Conservation (phyloP, 2,329 filamentous ascomycete genomes). For the Aspergillus nomiae region DNA sequence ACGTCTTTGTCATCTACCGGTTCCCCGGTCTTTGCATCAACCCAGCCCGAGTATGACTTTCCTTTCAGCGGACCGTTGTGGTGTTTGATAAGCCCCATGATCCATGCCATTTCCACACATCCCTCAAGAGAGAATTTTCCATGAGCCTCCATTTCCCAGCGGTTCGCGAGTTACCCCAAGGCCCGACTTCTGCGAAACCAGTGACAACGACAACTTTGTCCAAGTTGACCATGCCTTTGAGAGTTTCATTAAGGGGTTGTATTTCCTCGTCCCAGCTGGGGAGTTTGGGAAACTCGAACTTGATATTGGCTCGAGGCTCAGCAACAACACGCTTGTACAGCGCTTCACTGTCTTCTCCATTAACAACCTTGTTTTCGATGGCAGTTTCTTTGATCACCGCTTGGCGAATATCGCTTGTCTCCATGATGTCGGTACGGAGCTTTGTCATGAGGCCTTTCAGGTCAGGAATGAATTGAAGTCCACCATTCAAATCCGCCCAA, state of each 20-base stretch:
- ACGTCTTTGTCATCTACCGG: conserved; percentile 98
- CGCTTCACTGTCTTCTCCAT: conserved; percentile 87
- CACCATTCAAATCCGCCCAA: conserved; percentile 95
- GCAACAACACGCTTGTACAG: conserved; percentile 94
- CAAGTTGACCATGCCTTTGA: conserved; percentile 98
- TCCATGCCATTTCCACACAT: conserved; percentile 99
- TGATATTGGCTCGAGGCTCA: conserved; percentile 94
- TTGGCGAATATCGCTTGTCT: conserved; percentile 89
- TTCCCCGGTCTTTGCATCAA: conserved; percentile 90
- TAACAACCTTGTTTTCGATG: conserved; percentile 95
- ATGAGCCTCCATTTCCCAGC: conserved; percentile 99
- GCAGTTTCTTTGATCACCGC: conserved; percentile 95
- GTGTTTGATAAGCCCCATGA: conserved; percentile 99
- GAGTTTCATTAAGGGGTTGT: conserved; percentile 79
- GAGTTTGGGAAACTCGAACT: conserved; percentile 89
- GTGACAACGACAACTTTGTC: conserved; percentile 98
- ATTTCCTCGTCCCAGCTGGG: conserved; percentile 92
- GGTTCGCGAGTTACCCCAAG: conserved; percentile 98
- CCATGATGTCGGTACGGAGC: conserved; percentile 90
- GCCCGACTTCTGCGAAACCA: conserved; percentile 79
- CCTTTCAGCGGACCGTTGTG: conserved; percentile 96
- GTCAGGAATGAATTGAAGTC: conserved; percentile 94
- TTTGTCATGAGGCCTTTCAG: conserved; percentile 92
- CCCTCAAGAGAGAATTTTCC: conserved; percentile 97
- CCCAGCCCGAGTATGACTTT: conserved; percentile 93